Percentiles rank a stretch among this genome's conserved stretches.
Conservation (phyloP, 805 yeast genomes). For the Scheffersomyces coipomensis region DNA sequence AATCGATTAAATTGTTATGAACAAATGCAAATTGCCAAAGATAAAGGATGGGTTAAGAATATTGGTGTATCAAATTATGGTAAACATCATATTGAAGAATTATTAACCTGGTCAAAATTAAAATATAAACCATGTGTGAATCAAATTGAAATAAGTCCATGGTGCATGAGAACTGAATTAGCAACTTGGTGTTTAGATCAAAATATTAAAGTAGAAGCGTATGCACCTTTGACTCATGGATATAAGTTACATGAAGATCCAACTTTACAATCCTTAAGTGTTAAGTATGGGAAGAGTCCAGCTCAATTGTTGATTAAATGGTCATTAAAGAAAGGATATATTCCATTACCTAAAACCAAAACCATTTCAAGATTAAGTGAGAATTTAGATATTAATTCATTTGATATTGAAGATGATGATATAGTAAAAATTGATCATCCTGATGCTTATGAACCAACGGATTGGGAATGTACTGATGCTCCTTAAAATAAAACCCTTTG, state of each 20-base stretch:
- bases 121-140: conserved; percentile 44
- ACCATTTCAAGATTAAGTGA: conserved; percentile 19
- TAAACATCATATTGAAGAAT: conserved; percentile 52
- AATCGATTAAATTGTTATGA: conserved; percentile 50
- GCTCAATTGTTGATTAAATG: conserved; percentile 51
- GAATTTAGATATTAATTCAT: conserved; percentile 22
- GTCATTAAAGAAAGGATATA: conserved; percentile 47
- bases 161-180: conserved; percentile 43
- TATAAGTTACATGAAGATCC: conserved; percentile 22
- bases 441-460: conserved; percentile 64
- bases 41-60: conserved; percentile 45
- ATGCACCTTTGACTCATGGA: conserved; percentile 39
- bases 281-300: conserved; percentile 37
- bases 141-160: conserved; percentile 51
- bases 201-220: conserved; percentile 33
- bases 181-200: conserved; percentile 26
- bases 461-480: conserved; percentile 71
- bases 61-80: conserved; percentile 71
- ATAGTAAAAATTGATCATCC: conserved; percentile 26
- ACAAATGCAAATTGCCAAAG: conserved; percentile 57
- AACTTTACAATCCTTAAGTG: conserved; percentile 16
- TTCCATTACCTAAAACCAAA: conserved; percentile 34
- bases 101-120: conserved; percentile 45
- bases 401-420: conserved; percentile 25
- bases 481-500: conserved; percentile 26